Evolutionary conservation across 306 rosid species (phyloP).

Genomic region (Cicer bijugum): DNA sequence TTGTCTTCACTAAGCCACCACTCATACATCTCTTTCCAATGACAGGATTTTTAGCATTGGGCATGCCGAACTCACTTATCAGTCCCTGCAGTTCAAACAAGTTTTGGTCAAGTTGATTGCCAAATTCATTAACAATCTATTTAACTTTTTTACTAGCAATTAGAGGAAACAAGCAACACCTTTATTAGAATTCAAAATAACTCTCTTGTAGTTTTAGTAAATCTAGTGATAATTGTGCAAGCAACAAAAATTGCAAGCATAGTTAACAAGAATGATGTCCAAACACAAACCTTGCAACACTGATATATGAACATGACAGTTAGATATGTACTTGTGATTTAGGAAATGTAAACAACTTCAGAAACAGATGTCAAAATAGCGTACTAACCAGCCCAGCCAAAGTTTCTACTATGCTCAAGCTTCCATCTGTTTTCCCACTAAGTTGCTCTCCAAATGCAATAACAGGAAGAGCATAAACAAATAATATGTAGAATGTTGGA

Average conservation of each 20-base stretch:
- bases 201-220: conserved; percentile 87
- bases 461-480: conserved; percentile 87
- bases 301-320: conserved; percentile 17
- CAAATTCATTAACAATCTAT: conserved; percentile 25
- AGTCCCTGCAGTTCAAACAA: conserved; percentile 65
- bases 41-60: too few relatives aligned
- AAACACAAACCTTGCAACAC: conserved; percentile 81
- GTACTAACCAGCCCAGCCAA: conserved; percentile 88
- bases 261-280: conserved; percentile 76
- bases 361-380: conserved; percentile 9
- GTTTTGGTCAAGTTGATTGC: conserved; percentile 26
- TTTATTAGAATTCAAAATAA: conserved; percentile 86
- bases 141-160: neutral
- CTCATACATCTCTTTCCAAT: too few relatives aligned
- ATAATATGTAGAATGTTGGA: conserved; percentile 86
- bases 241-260: conserved; percentile 83
- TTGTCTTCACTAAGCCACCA: too few relatives aligned
- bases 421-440: conserved; percentile 81
- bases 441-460: conserved; percentile 92
- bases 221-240: conserved; percentile 64
- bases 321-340: neutral
- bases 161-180: conserved; percentile 52
- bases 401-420: conserved; percentile 91
- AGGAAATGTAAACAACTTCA: neutral
- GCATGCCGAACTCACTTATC: conserved; percentile 64